Evolutionary conservation across 192 early-diverging fungal genomes (phyloP).

Genomic region (Pecoramyces ruminantium): DNA sequence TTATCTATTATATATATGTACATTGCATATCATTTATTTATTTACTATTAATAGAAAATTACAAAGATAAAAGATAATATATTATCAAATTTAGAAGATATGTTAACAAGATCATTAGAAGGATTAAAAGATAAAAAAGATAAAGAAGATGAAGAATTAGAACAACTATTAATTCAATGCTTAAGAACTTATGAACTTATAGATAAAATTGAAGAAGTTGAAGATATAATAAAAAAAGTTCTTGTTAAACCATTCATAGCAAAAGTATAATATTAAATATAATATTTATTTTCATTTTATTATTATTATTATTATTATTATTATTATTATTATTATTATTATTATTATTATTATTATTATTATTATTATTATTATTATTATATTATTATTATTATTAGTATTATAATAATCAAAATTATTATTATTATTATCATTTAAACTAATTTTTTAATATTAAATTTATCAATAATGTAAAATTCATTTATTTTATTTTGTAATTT

Average conservation of each 20-base stretch:
- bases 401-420: too few relatives aligned
- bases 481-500: too few relatives aligned
- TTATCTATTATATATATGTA: too few relatives aligned
- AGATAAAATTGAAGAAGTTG: conserved; percentile 46
- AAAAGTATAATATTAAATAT: too few relatives aligned
- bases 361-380: background rate
- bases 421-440: too few relatives aligned
- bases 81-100: conserved; percentile 30
- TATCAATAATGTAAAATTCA: too few relatives aligned
- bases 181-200: conserved; percentile 57
- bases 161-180: conserved; percentile 40
- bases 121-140: conserved; percentile 5
- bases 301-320: too few relatives aligned
- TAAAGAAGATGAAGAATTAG: conserved; percentile 11
- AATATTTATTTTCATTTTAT: too few relatives aligned
- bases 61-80: conserved; percentile 55
- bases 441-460: too few relatives aligned
- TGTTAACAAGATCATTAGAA: conserved; percentile 28
- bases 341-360: background rate
- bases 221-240: conserved; percentile 36
- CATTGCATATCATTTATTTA: too few relatives aligned
- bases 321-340: too few relatives aligned
- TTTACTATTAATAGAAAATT: conserved; percentile 31
- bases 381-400: too few relatives aligned
- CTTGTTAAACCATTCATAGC: conserved; percentile 30